phyloP scores from a whole-genome alignment of 805 yeast genomes.

The Lachancea kluyveri region DNA sequence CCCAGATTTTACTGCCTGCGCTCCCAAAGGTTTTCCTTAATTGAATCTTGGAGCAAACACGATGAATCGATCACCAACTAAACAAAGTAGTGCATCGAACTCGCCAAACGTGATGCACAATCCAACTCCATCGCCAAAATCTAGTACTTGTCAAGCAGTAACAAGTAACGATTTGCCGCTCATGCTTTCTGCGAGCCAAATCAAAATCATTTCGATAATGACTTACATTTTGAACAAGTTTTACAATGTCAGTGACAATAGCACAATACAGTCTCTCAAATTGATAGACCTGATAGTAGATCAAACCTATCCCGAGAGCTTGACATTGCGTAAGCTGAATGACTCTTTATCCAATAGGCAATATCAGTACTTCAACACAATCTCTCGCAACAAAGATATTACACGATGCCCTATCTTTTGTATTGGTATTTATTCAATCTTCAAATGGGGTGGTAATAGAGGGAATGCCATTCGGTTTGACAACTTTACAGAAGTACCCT shows the following conservation, averaged over 20 bases:
- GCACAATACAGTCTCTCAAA: conserved; percentile 14
- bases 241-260: conserved; percentile 22
- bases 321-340: conserved; percentile 30
- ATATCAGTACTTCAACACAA: conserved; percentile 30
- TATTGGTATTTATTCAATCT: conserved; percentile 24
- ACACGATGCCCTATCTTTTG: conserved; percentile 31
- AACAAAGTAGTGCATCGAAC: conserved; percentile 4
- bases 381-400: conserved; percentile 27
- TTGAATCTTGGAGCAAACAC: too few species aligned
- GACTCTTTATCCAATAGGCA: conserved; percentile 20
- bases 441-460: conserved; percentile 8
- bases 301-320: conserved; percentile 30
- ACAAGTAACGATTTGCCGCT: conserved; percentile 5
- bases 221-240: conserved; percentile 27
- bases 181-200: conserved; percentile 5
- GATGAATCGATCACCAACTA: conserved; percentile 4
- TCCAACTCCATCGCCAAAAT: conserved; percentile 8
- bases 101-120: conserved; percentile 6
- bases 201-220: conserved; percentile 10
- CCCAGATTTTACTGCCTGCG: too few species aligned
- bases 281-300: conserved; percentile 29
- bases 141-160: conserved; percentile 7
- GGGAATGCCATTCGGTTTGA: conserved; percentile 8
- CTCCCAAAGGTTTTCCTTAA: too few species aligned
- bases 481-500: conserved; percentile 17